These are phyloP conservation scores for Phaffomyces antillensis DNA, from an alignment of 805 yeast species.

Conservation along the genomic window DNA sequence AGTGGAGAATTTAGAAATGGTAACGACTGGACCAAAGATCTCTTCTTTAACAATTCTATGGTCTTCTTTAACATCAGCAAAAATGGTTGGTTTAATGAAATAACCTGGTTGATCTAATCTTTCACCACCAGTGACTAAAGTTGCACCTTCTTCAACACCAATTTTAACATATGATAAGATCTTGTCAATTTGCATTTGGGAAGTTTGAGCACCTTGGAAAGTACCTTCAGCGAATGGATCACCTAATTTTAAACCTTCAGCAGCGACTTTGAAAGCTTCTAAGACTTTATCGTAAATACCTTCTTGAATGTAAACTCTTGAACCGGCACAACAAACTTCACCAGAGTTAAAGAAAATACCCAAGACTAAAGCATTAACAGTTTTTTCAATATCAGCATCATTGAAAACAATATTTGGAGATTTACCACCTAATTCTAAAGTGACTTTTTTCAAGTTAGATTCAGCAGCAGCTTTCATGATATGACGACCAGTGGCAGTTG, in stretches of 20 bases:
- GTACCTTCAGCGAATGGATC: slow-evolving; percentile 73
- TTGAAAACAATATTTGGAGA: slow-evolving; percentile 86
- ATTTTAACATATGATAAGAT: slow-evolving; percentile 67
- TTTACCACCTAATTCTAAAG: slow-evolving; percentile 95
- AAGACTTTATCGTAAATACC: slow-evolving; percentile 73
- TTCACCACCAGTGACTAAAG: slow-evolving; percentile 63
- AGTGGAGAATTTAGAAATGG: slow-evolving; percentile 72
- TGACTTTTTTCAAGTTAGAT: slow-evolving; percentile 79
- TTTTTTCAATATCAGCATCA: slow-evolving; percentile 73
- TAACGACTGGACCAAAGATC: slow-evolving; percentile 89
- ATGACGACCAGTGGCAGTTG: slow-evolving; percentile 78
- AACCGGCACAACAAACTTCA: slow-evolving; percentile 94
- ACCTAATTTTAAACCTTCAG: slow-evolving; percentile 62
- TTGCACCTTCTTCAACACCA: slow-evolving; percentile 83
- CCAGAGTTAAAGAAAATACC: slow-evolving; percentile 95
- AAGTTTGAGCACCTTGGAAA: slow-evolving; percentile 91
- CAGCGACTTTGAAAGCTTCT: slow-evolving; percentile 46
- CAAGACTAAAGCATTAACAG: slow-evolving; percentile 65
- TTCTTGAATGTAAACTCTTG: slow-evolving; percentile 85
- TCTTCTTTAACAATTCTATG: slow-evolving; percentile 71
- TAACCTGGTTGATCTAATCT: slow-evolving; percentile 55
- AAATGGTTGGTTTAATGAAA: slow-evolving; percentile 66
- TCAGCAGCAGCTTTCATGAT: slow-evolving; percentile 79
- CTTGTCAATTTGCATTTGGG: slow-evolving; percentile 70
- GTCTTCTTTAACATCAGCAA: slow-evolving; percentile 60